Conservation (phyloP, 331 rosid species). For the Rhamnella rubrinervis region DNA sequence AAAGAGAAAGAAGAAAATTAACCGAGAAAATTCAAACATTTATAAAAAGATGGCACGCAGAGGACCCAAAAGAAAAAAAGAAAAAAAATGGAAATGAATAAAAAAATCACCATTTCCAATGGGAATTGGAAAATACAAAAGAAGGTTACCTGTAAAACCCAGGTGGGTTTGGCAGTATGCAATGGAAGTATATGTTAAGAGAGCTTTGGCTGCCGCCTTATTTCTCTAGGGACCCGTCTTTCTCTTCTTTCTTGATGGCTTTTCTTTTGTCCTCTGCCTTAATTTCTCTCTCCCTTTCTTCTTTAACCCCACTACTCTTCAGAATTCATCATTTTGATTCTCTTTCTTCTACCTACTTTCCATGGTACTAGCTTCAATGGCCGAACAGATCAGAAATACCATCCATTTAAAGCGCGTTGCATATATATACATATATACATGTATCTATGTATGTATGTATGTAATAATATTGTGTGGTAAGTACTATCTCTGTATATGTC, state of each 20-base stretch:
- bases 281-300: not conserved
- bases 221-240: not conserved
- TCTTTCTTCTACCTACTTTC: no score
- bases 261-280: constrained; percentile 21
- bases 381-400: no score
- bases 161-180: constrained; percentile 42
- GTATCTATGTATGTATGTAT: no score
- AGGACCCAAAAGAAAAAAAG: not conserved
- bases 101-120: constrained; percentile 23
- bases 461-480: no score
- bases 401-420: no score
- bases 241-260: constrained; percentile 9
- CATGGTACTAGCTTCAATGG: no score
- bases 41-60: no score
- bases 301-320: no score
- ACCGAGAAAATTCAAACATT: not conserved
- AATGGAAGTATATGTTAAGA: constrained; percentile 16
- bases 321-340: no score
- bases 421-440: no score
- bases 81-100: no score
- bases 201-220: constrained; percentile 23
- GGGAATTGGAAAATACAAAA: constrained; percentile 35
- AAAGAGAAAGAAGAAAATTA: not conserved
- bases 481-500: no score
- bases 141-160: constrained; percentile 43